Conservation (phyloP, 2,329 filamentous ascomycete species). For the Fusarium oxysporum region DNA sequence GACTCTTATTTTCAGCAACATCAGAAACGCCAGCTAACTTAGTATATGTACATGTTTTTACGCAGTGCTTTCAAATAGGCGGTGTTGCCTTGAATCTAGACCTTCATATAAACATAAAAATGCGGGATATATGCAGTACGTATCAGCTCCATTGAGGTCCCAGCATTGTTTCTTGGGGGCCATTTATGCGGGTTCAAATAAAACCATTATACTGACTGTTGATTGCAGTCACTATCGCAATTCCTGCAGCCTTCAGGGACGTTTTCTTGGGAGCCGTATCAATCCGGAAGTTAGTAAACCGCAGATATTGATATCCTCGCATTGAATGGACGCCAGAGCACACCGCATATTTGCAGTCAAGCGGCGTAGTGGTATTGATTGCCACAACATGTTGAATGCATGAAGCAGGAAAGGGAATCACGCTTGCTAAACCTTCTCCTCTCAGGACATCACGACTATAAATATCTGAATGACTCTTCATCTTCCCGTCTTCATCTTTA, state of each 20-base stretch:
- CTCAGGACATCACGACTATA: fast-evolving
- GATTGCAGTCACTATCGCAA: not conserved
- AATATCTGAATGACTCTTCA: not conserved
- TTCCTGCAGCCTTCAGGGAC: not conserved
- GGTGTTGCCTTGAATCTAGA: too few species aligned
- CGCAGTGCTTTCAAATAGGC: not conserved
- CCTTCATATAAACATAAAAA: not conserved
- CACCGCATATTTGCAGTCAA: not conserved
- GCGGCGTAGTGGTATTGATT: not conserved
- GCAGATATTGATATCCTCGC: fast-evolving
- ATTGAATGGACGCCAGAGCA: not conserved
- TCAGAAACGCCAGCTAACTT: too few species aligned
- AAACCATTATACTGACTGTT: fast-evolving
- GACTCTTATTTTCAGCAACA: not conserved
- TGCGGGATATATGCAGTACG: not conserved
- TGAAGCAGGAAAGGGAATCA: fast-evolving
- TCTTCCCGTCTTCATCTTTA: not conserved
- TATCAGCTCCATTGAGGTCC: not conserved
- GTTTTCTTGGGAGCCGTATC: not conserved
- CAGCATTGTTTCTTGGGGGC: not conserved
- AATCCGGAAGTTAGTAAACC: not conserved
- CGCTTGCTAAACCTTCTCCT: fast-evolving
- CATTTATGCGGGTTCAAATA: not conserved
- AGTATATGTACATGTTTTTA: fast-evolving
- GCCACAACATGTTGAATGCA: fast-evolving